Evolutionary conservation across 2,329 filamentous ascomycete species (phyloP), one percentile per base, ranked within the genome.

Genomic region (Fusarium avenaceum): DNA sequence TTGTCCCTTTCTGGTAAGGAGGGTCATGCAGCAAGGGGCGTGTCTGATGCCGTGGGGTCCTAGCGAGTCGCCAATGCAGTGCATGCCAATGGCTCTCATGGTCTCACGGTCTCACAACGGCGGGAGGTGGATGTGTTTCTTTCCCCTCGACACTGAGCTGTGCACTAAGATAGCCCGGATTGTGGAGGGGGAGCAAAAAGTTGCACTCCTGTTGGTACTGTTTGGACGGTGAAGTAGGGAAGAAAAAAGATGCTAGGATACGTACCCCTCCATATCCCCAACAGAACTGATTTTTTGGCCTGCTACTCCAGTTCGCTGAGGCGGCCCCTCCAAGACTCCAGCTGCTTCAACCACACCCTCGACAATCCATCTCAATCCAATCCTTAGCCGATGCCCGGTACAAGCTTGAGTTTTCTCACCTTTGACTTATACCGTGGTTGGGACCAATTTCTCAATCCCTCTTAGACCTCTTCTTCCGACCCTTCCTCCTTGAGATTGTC

Each of bases 201-300:
- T 43, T 67, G 66, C 42, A 57, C 49, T 66, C 62, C 49, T 60
- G 63, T 58, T 67, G 63, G 59, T 58, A 53, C 42, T 32, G 57
- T 51, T 19, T 19, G 44, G 35, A 38, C n/a, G 35, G 17, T 38
- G 17, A n/a, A 38, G 35, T 40, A 48, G 46, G 42, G 49, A 33
- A 35, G 55, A 69, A 70, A 68, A 68, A 70, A 49, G 63, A 43
- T 67, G 67, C 63, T 45, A 62, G 63, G 72, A 72, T 74, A 74
- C 72, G 72, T 74, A 74, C 70, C 72, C 72, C 70, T 72, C 68
- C 69, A 71, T 71, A 76, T 80, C 80, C 80, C 80, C 80, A 82
- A 81, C 76, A 80, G 76, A 80, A 79, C 78, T 77, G 78, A 79
- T 80, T 65, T 74, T 74, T 74, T 74, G 72, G 70, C 72, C 72